Evolutionary conservation across 2,329 filamentous ascomycete genomes (phyloP).

Genomic region (Thermoascus crustaceus): DNA sequence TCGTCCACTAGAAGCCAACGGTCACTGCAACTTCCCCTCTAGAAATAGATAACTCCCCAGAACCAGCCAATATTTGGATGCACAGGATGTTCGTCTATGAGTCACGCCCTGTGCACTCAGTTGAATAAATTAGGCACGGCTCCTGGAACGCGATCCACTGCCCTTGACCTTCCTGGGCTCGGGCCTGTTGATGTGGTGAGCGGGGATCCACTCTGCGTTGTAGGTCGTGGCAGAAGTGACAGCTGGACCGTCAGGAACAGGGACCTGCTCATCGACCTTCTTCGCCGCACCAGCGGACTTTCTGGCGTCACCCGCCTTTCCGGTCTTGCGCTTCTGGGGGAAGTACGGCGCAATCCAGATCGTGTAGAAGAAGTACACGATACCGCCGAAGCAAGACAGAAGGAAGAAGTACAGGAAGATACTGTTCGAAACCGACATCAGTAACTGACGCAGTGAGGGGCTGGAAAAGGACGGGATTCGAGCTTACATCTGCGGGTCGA

Average conservation of each 20-base stretch:
- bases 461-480: constrained; percentile 2
- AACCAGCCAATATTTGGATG: too few relatives aligned
- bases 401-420: constrained; percentile 98
- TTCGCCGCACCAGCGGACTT: constrained; percentile 54
- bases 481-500: constrained; percentile 89
- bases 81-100: too few relatives aligned
- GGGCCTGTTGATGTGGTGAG: constrained; percentile 80
- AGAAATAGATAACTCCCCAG: too few relatives aligned
- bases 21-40: neutral
- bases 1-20: neutral
- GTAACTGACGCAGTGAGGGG: constrained; percentile 6
- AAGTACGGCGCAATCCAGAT: constrained; percentile 96
- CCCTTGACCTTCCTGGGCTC: constrained; percentile 56
- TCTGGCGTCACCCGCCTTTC: constrained; percentile 56
- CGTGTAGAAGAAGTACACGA: constrained; percentile 93
- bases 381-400: constrained; percentile 65
- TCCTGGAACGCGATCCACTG: constrained; percentile 31
- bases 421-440: constrained; percentile 43
- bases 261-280: constrained; percentile 57
- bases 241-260: constrained; percentile 61
- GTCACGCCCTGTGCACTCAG: too few relatives aligned
- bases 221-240: constrained; percentile 66
- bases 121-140: constrained; percentile 18
- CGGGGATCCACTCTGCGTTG: constrained; percentile 90
- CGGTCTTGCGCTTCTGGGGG: constrained; percentile 63